These are phyloP conservation scores for Leucosporidium yakuticum DNA, from an alignment of 768 basidiomycete genomes.

Conservation along the genomic window DNA sequence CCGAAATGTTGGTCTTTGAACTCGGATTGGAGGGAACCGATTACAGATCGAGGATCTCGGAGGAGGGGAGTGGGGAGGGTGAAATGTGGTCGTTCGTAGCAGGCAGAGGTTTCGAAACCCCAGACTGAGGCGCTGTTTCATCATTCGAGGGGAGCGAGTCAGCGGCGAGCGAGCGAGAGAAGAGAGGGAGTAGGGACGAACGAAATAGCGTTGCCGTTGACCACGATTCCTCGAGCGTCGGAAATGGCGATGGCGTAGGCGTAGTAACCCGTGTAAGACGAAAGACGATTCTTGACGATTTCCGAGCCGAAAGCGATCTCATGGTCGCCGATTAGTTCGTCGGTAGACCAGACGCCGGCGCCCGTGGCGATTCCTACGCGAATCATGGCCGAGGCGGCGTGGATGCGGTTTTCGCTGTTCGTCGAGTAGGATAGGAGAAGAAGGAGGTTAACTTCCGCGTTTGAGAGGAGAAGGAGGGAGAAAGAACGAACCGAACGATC, in stretches of 20 bases:
- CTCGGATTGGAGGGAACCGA: slow-evolving; percentile 23
- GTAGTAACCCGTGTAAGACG: slow-evolving; percentile 34
- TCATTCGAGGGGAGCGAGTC: background rate
- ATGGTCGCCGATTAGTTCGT: slow-evolving; percentile 26
- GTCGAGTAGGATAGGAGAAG: background rate
- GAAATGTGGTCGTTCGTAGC: slow-evolving; percentile 22
- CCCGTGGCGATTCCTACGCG: slow-evolving; percentile 40
- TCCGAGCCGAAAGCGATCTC: slow-evolving; percentile 25
- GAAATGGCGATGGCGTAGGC: slow-evolving; percentile 37
- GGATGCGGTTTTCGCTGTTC: slow-evolving; percentile 32
- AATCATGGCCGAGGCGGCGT: slow-evolving; percentile 36
- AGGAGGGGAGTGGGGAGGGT: slow-evolving; percentile 24
- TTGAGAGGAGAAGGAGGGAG: background rate
- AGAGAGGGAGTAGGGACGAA: background rate
- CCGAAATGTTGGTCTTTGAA: slow-evolving; percentile 28
- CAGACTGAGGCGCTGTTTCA: slow-evolving; percentile 27
- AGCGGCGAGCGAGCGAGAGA: no score
- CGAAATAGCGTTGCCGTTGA: slow-evolving; percentile 28
- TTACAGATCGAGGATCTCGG: slow-evolving; percentile 22
- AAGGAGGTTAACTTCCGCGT: no score
- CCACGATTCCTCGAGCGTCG: slow-evolving; percentile 20
- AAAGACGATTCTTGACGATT: slow-evolving; percentile 22
- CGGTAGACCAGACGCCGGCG: slow-evolving; percentile 34
- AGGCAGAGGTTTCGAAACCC: slow-evolving; percentile 27
- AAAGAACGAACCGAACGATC: slow-evolving; percentile 13